These are phyloP conservation scores for Colletotrichum zoysiae DNA, from an alignment of 2,329 filamentous ascomycete species.

Conservation along the genomic window DNA sequence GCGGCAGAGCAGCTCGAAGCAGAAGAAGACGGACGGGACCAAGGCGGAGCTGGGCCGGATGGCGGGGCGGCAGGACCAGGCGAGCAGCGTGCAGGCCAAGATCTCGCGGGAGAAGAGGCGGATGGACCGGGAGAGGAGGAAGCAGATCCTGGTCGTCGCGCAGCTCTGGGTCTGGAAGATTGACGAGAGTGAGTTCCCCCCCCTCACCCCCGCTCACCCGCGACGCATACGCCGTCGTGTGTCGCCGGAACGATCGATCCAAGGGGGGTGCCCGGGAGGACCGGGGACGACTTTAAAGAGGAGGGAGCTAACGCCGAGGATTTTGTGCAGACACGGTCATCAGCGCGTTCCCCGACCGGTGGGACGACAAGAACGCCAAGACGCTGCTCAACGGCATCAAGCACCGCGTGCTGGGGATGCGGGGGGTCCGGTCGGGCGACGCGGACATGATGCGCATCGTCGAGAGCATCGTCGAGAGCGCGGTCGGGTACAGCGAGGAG, in stretches of 20 bases:
- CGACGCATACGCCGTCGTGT: not conserved
- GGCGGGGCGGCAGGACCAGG: conserved; percentile 41
- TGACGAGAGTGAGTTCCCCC: conserved; percentile 38
- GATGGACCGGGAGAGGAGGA: conserved; percentile 47
- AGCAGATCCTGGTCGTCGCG: conserved; percentile 47
- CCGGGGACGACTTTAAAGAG: too few relatives aligned
- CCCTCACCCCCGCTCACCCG: too few relatives aligned
- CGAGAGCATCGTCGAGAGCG: conserved; percentile 33
- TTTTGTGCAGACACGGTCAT: conserved; percentile 35
- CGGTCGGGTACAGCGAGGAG: conserved; percentile 40
- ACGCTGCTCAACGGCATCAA: conserved; percentile 42
- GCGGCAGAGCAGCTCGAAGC: conserved; percentile 41
- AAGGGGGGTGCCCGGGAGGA: too few relatives aligned
- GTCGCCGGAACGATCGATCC: not conserved
- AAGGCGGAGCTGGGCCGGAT: conserved; percentile 43
- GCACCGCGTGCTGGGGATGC: conserved; percentile 37
- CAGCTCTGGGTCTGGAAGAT: conserved; percentile 45
- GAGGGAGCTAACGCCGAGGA: too few relatives aligned
- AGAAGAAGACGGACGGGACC: conserved; percentile 43
- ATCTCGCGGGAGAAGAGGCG: conserved; percentile 35
- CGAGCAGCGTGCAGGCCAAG: conserved; percentile 41
- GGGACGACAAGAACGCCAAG: conserved; percentile 44
- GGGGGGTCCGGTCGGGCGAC: conserved; percentile 27
- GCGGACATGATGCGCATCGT: conserved; percentile 40
- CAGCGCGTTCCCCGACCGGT: conserved; percentile 41